Base-by-base conservation (phyloP, 805 yeast species). In the Clavispora phyllophila region DNA sequence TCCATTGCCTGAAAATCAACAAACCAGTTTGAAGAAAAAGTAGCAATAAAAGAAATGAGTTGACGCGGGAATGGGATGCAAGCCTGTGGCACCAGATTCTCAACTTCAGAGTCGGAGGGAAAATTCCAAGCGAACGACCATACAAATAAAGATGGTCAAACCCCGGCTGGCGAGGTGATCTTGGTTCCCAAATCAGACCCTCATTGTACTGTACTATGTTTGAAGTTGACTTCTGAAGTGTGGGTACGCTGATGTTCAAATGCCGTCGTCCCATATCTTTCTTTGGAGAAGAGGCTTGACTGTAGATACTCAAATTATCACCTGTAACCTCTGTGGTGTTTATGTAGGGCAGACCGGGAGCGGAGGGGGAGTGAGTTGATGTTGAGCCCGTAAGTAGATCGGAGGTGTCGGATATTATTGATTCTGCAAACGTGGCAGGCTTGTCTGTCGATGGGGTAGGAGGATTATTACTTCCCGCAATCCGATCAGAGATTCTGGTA, bases 1-100 rank as follows among this genome's bases (percentile, higher is more conserved):
- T 61, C 82, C 86, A 84, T 49, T 83, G 86, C 42, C 85, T 70
- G 51, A 66, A 69, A 0, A 81, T 62, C 27, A 84, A 54, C 1
- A 82, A 39, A 0, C 54, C 60, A 1, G 80, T 72, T 56, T 81
- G 86, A 0, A 71, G 35, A 2, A 80, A 24, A 7, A 84, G 56
- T 2, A 81, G 44, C 0, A 58, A 3, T 13, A 76, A 65, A 29
- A 76, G 62, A 0, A 64, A 31, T 3, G 63, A 53, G 42, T 68
- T 72, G 19, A 72, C 67, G 18, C 51, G 42, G 14, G 50, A 45
- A 24, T 55, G 53, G 3, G 61, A 54, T 6, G 60, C 45, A 4
- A 65, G 14, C 18, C 46, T 50, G 46, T 62, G 61, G 47, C 74
- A 69, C 39, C 49, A 36, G 26, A 53, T 57, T 18, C 75, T 49